Evolutionary conservation across 208 protist species (phyloP).

Genomic region (Acanthamoeba castellanii): DNA sequence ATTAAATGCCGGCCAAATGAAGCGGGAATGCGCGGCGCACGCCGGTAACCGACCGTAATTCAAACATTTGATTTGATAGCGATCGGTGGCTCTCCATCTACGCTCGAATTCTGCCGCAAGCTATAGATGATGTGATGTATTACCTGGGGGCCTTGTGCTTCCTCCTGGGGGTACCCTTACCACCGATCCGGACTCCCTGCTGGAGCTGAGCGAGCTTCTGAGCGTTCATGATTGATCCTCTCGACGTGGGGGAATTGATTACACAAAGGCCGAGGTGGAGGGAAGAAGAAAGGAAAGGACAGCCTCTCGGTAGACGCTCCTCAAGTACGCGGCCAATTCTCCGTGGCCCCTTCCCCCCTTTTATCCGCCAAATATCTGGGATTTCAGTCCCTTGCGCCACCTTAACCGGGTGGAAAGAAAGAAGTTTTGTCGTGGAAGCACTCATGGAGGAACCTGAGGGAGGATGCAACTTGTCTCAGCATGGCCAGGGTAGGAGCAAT

Average conservation of each 20-base stretch:
- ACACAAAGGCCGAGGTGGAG: background rate
- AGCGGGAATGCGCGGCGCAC: background rate
- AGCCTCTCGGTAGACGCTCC: background rate
- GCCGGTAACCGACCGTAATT: background rate
- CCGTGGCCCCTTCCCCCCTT: background rate
- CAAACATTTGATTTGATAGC: background rate
- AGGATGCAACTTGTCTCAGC: too few species aligned
- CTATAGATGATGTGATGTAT: background rate
- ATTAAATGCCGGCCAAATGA: background rate
- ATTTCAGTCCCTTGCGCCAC: background rate
- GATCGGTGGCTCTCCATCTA: background rate
- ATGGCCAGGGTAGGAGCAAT: too few species aligned
- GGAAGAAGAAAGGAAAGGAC: conserved; percentile 40
- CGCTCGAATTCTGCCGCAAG: background rate
- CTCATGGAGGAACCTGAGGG: too few species aligned
- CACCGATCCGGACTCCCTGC: conserved; percentile 95
- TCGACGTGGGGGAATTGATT: background rate
- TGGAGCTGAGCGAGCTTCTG: conserved; percentile 51
- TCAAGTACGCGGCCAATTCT: conserved; percentile 13
- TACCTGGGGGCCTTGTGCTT: conserved; percentile 90
- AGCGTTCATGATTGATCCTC: conserved; percentile 46
- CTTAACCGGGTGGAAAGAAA: background rate
- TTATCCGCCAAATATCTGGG: conserved; percentile 1
- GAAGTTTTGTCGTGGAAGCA: too few species aligned
- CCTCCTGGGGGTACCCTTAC: conserved; percentile 95